Conservation (phyloP, 371 early-diverging fungal genomes). For the Haplosporangium sp. region DNA sequence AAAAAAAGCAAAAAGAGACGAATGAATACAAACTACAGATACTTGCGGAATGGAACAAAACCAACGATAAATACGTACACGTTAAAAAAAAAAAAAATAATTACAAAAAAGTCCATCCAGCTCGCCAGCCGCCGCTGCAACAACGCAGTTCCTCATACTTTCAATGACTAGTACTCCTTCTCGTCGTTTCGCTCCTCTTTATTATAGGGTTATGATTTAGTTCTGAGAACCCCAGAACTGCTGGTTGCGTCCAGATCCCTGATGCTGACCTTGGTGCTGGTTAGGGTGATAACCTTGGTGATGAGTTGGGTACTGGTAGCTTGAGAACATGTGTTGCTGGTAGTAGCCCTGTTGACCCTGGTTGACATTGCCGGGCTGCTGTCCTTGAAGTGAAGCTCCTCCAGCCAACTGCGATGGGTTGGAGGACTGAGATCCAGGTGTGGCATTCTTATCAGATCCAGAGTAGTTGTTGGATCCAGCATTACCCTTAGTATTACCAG, state of each 20-base stretch:
- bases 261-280: constrained; percentile 49
- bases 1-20: neutral
- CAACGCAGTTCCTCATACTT: neutral
- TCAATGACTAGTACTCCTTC: constrained; percentile 6
- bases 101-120: constrained; percentile 2
- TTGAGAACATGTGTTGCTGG: constrained; percentile 56
- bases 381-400: constrained; percentile 39
- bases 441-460: constrained; percentile 28
- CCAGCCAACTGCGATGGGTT: constrained; percentile 8
- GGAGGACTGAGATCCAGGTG: constrained; percentile 21
- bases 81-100: neutral
- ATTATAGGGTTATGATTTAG: constrained; percentile 9
- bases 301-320: constrained; percentile 50
- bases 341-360: constrained; percentile 43
- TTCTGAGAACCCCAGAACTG: constrained; percentile 48
- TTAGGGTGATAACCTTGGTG: constrained; percentile 50
- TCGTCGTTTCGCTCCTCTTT: neutral
- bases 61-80: neutral
- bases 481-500: constrained; percentile 22
- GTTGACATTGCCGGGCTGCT: constrained; percentile 26
- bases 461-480: constrained; percentile 29
- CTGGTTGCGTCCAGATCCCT: constrained; percentile 43
- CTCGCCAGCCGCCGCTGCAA: neutral
- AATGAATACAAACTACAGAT: too few relatives aligned
- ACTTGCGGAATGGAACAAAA: neutral